phyloP scores from a whole-genome alignment of 1,284 basidiomycete genomes.

The Rhodotorula sp. region DNA sequence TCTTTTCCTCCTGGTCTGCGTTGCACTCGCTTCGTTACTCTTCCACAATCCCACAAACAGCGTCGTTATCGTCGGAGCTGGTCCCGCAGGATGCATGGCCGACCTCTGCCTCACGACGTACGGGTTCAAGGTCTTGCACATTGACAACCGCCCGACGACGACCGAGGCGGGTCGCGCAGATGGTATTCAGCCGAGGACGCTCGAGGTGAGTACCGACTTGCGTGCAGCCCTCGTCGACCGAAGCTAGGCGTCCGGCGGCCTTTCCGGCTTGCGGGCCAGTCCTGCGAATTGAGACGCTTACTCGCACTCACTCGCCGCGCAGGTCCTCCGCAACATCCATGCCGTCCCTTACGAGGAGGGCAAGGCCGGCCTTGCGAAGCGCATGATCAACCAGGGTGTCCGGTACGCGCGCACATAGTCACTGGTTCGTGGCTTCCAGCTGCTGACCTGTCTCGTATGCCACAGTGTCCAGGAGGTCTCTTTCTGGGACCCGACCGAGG shows the following conservation, averaged over 20 bases:
- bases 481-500: constrained; percentile 52
- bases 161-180: constrained; percentile 53
- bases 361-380: constrained; percentile 44
- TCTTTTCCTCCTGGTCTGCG: neutral
- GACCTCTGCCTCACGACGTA: constrained; percentile 43
- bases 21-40: too few relatives aligned
- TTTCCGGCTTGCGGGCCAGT: too few relatives aligned
- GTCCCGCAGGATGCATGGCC: constrained; percentile 41
- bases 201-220: constrained; percentile 38
- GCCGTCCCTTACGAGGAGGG: constrained; percentile 41
- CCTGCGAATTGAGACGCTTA: too few relatives aligned
- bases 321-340: constrained; percentile 46
- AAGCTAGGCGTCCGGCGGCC: too few relatives aligned
- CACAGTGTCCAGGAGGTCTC: constrained; percentile 50
- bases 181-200: constrained; percentile 51
- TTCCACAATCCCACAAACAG: neutral
- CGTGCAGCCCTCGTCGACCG: neutral
- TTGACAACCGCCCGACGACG: constrained; percentile 49
- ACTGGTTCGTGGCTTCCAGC: rapidly evolving
- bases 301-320: neutral
- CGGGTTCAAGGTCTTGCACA: constrained; percentile 43
- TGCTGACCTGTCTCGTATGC: constrained; percentile 23
- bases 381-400: constrained; percentile 47
- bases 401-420: constrained; percentile 29
- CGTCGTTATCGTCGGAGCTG: constrained; percentile 40